Conservation (phyloP, 108 stramenopile species). For the Conticribra guillardii region DNA sequence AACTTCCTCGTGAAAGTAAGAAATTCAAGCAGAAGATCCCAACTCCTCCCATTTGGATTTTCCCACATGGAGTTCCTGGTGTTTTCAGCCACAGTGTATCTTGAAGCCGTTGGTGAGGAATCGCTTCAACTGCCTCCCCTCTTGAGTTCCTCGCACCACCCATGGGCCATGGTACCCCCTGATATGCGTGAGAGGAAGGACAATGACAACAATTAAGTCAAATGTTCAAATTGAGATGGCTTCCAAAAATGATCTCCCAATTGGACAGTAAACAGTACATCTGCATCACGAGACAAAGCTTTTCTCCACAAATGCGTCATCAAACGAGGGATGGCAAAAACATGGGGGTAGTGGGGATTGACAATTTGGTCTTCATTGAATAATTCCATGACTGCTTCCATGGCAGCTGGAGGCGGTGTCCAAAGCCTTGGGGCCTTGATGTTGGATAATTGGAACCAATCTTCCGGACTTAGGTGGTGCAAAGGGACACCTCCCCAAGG, state of each 20-base stretch:
- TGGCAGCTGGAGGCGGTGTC: conserved; percentile 20
- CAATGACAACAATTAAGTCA: conserved; percentile 22
- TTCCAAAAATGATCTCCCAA: conserved; percentile 11
- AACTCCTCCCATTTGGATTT: conserved; percentile 1
- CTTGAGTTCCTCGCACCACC: neutral
- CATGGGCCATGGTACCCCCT: conserved; percentile 33
- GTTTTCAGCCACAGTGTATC: neutral
- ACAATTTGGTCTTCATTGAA: conserved; percentile 5
- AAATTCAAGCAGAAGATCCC: conserved; percentile 64
- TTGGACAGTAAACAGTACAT: conserved; percentile 20
- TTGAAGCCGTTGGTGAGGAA: too few species aligned
- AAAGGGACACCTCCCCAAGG: conserved; percentile 1
- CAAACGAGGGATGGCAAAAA: conserved; percentile 26
- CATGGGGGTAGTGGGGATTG: conserved; percentile 29
- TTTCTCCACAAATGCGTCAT: conserved; percentile 37
- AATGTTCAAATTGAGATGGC: conserved; percentile 5
- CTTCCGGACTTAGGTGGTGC: neutral
- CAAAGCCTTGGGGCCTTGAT: conserved; percentile 10
- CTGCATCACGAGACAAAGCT: conserved; percentile 11
- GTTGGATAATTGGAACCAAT: conserved; percentile 16
- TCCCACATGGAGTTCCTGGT: conserved; percentile 18
- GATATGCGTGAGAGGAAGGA: conserved; percentile 39
- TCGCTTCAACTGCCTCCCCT: too few species aligned
- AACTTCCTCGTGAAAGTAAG: conserved; percentile 13
- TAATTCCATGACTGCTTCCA: conserved; percentile 2